A percentile compares a stretch with the other conserved stretches of the same genome.
Conservation (phyloP, 2,329 filamentous ascomycete species). For the Cercospora canescens region DNA sequence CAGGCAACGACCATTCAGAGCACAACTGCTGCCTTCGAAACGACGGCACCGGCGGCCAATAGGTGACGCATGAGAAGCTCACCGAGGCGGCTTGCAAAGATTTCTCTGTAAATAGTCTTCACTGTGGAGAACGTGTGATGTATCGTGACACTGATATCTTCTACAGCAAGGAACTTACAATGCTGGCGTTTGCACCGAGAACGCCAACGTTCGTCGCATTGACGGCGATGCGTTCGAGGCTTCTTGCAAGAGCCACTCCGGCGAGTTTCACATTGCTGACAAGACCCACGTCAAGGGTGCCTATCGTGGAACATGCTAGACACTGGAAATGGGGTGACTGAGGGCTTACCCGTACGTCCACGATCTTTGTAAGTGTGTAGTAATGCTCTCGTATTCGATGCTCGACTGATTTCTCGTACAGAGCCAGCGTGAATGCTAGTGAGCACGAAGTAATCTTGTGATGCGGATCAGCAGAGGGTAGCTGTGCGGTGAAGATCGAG, state of each 20-base stretch:
- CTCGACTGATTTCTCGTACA: too few relatives aligned
- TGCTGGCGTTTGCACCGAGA: not conserved
- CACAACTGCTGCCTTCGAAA: not conserved
- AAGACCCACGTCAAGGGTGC: not conserved
- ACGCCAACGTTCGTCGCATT: not conserved
- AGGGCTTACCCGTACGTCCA: too few relatives aligned
- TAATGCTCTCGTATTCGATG: too few relatives aligned
- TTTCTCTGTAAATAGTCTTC: not conserved
- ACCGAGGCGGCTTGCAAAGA: not conserved
- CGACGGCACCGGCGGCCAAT: not conserved
- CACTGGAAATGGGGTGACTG: too few relatives aligned
- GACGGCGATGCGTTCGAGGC: not conserved
- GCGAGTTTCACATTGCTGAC: not conserved
- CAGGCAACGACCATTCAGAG: not conserved
- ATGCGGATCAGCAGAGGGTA: too few relatives aligned
- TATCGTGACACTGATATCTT: not conserved
- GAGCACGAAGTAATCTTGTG: too few relatives aligned
- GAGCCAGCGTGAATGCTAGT: too few relatives aligned
- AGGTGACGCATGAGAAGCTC: too few relatives aligned
- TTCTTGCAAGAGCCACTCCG: not conserved
- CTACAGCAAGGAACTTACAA: not conserved
- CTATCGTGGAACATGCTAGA: not conserved
- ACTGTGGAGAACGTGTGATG: too few relatives aligned
- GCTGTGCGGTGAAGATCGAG: too few relatives aligned
- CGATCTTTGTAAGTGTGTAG: too few relatives aligned